Conservation (phyloP, 805 yeast genomes). For the Komagataella mondaviorum region DNA sequence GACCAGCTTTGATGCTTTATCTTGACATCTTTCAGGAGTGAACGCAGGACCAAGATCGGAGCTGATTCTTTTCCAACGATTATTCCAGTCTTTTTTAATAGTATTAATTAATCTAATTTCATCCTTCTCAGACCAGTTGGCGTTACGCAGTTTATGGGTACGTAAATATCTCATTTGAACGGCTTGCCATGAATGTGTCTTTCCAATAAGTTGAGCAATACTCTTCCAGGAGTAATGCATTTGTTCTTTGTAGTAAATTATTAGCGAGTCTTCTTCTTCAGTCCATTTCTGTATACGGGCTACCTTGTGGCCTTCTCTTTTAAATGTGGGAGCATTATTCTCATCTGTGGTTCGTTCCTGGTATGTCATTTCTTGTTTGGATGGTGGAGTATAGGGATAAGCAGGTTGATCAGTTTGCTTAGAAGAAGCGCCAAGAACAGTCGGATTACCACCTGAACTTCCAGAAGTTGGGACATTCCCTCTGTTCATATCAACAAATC, state of each 20-base stretch:
- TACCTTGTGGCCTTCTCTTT: neutral
- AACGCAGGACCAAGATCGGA: slow-evolving; percentile 17
- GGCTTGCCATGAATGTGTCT: slow-evolving; percentile 29
- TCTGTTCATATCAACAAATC: neutral
- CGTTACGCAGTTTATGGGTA: slow-evolving; percentile 21
- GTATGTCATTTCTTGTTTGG: neutral
- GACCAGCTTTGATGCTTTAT: slow-evolving; percentile 18
- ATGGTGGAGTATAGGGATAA: neutral
- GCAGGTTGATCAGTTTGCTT: neutral
- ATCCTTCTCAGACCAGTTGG: slow-evolving; percentile 21
- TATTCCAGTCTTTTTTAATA: slow-evolving; percentile 24
- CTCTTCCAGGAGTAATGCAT: slow-evolving; percentile 23
- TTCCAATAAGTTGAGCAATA: slow-evolving; percentile 17
- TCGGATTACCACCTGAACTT: neutral
- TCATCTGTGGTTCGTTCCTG: neutral
- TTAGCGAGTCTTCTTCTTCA: slow-evolving; percentile 20
- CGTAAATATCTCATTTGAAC: slow-evolving; percentile 32
- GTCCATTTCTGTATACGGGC: slow-evolving; percentile 15
- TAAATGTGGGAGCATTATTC: neutral
- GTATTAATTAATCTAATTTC: slow-evolving; percentile 16
- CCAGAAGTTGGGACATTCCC: neutral
- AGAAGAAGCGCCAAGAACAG: neutral
- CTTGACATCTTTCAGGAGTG: slow-evolving; percentile 15
- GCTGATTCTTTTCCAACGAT: slow-evolving; percentile 23
- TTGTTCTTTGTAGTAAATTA: slow-evolving; percentile 22